A percentile compares a stretch with the other conserved stretches of the same genome.
These are phyloP conservation scores for Penicillium mononematosum DNA, from an alignment of 495 filamentous ascomycete species.

Conservation along the genomic window DNA sequence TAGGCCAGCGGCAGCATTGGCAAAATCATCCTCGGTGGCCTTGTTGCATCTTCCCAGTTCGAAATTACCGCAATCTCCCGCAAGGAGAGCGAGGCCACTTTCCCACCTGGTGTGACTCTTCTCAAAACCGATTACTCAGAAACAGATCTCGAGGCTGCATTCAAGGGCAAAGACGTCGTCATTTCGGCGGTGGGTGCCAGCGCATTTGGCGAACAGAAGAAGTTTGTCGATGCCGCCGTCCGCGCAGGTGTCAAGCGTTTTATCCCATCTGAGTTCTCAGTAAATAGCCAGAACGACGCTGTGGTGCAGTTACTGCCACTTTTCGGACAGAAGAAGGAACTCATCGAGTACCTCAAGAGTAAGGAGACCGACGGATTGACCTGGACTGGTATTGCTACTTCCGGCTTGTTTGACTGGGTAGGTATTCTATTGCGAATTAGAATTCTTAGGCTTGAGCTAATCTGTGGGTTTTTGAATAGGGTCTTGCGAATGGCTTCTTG, in stretches of 20 bases:
- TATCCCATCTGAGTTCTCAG: constrained; percentile 36
- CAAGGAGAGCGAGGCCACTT: constrained; percentile 35
- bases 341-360: constrained; percentile 46
- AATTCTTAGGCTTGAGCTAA: background rate
- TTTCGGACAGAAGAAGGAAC: constrained; percentile 43
- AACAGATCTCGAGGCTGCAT: constrained; percentile 40
- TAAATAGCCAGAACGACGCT: constrained; percentile 31
- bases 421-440: background rate
- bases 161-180: constrained; percentile 51
- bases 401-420: constrained; percentile 54
- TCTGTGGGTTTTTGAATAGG: constrained; percentile 19
- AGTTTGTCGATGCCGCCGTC: constrained; percentile 58
- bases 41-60: constrained; percentile 47
- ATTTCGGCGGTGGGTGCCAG: constrained; percentile 39
- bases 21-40: constrained; percentile 34
- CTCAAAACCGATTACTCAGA: constrained; percentile 64
- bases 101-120: constrained; percentile 38
- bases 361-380: constrained; percentile 41
- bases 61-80: constrained; percentile 54
- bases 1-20: constrained; percentile 34
- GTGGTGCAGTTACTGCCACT: constrained; percentile 42
- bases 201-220: constrained; percentile 42
- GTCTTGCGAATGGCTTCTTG: constrained; percentile 43
- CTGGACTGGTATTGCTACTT: constrained; percentile 51
- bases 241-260: constrained; percentile 60